phyloP scores from a whole-genome alignment of 306 rosid genomes.

The Cicer chorassanicum region DNA sequence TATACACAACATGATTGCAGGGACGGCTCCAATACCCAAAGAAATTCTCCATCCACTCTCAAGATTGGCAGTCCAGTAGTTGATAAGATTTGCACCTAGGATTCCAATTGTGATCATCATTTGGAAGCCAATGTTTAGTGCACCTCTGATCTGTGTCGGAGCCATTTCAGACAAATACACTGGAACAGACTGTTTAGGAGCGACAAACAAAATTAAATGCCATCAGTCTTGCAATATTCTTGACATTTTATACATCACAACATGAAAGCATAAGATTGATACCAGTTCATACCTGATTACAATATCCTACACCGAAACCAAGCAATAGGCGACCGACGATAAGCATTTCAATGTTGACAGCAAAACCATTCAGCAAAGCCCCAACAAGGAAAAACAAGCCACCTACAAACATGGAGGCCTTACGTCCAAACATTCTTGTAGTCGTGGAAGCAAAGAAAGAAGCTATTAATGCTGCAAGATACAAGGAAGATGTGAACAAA shows the following conservation, averaged over 20 bases:
- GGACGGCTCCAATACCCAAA: neutral
- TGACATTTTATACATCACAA: neutral
- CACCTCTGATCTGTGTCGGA: neutral
- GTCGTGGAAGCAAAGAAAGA: constrained; percentile 5
- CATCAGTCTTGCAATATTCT: neutral
- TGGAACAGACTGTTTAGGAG: neutral
- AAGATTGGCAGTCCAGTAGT: neutral
- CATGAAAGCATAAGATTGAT: neutral
- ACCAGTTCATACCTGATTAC: constrained; percentile 22
- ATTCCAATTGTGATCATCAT: neutral
- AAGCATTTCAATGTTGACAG: constrained; percentile 1
- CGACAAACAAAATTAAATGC: neutral
- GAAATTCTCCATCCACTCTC: constrained; percentile 1
- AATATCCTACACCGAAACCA: constrained; percentile 26
- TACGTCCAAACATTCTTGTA: neutral
- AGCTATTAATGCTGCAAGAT: neutral
- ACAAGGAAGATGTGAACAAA: constrained; percentile 1
- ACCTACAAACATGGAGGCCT: neutral
- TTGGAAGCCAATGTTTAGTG: neutral
- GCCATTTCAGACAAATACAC: constrained; percentile 11
- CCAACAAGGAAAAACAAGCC: constrained; percentile 3
- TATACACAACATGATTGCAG: neutral
- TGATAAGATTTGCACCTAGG: neutral
- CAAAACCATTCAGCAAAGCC: neutral
- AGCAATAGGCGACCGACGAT: neutral